Conservation (phyloP, 2,329 filamentous ascomycete genomes). For the Cladorrhinum sp. region DNA sequence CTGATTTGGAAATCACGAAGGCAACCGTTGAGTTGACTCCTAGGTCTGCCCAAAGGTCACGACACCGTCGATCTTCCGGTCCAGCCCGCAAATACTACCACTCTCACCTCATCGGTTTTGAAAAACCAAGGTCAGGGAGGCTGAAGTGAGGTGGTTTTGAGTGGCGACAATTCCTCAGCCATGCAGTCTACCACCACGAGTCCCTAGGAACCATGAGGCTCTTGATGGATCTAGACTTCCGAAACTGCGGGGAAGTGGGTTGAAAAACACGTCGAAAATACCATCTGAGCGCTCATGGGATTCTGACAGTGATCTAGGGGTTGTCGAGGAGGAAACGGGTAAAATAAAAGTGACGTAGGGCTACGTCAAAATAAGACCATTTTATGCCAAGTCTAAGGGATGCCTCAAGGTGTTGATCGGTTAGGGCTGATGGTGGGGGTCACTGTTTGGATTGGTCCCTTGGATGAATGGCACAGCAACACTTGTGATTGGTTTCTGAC, state of each 20-base stretch:
- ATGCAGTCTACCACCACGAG: too few relatives aligned
- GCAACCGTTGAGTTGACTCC: background rate
- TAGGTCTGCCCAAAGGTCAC: background rate
- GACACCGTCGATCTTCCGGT: background rate
- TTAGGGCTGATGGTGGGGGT: slow-evolving; percentile 7
- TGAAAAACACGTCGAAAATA: background rate
- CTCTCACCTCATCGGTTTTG: background rate
- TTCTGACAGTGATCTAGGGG: background rate
- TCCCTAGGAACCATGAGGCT: too few relatives aligned
- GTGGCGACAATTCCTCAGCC: background rate
- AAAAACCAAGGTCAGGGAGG: background rate
- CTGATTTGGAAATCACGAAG: slow-evolving; percentile 3
- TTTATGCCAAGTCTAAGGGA: background rate
- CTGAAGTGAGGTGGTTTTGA: background rate
- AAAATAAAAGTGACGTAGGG: slow-evolving; percentile 5
- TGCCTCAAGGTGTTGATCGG: background rate
- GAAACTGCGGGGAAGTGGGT: background rate
- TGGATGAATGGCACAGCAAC: background rate
- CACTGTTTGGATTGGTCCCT: background rate
- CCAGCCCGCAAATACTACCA: background rate
- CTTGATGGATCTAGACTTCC: background rate
- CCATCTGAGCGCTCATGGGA: background rate
- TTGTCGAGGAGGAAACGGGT: background rate
- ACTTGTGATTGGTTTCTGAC: slow-evolving; percentile 1
- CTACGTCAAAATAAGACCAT: slow-evolving; percentile 8